phyloP scores from a whole-genome alignment of 257 asterid genomes.

The Jacaranda mimosifolia region DNA sequence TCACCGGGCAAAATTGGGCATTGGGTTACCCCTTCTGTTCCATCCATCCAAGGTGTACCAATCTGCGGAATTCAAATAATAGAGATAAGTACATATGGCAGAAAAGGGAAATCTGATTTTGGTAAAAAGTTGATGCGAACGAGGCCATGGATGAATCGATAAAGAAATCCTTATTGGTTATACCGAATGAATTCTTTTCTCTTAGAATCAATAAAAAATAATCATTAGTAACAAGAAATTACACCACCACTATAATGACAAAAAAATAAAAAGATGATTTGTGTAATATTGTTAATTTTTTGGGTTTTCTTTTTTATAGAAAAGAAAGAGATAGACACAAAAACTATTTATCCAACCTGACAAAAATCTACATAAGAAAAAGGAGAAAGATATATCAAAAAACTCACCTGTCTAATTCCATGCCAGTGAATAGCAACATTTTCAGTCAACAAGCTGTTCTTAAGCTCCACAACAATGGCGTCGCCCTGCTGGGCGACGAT shows the following conservation, averaged over 20 bases:
- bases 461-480: conserved; percentile 79
- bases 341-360: too few relatives aligned
- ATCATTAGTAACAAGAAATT: too few relatives aligned
- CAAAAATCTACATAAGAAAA: not conserved
- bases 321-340: not conserved
- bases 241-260: too few relatives aligned
- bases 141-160: too few relatives aligned
- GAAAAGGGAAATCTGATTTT: too few relatives aligned
- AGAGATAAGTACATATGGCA: not conserved
- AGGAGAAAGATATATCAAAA: not conserved
- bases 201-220: too few relatives aligned
- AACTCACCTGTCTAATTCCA: conserved; percentile 87
- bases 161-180: too few relatives aligned
- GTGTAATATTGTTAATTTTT: too few relatives aligned
- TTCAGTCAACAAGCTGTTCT: conserved; percentile 73
- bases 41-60: conserved; percentile 96
- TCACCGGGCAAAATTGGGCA: conserved; percentile 92
- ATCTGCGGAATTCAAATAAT: conserved; percentile 47
- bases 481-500: conserved; percentile 83
- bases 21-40: conserved; percentile 94
- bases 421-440: conserved; percentile 96
- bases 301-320: too few relatives aligned
- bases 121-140: too few relatives aligned
- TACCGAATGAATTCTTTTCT: too few relatives aligned
- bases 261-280: too few relatives aligned